Base-by-base conservation (phyloP, 441 rosid genomes). In the Hypseocharis bilobata region DNA sequence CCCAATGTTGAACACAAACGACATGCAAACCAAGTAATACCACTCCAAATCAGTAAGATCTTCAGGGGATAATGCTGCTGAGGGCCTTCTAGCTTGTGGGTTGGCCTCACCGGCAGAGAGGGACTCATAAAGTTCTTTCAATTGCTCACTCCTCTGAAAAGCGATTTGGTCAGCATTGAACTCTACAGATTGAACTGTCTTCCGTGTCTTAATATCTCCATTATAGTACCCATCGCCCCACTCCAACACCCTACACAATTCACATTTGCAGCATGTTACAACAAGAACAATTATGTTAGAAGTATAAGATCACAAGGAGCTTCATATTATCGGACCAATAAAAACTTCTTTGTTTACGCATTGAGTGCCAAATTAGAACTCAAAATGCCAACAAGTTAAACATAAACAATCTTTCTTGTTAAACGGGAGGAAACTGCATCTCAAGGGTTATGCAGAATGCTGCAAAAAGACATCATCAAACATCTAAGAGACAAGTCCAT, bases 21-120 rank as follows among this genome's bases (percentile, higher is more conserved):
- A 89, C 98, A 92, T 89, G 81, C 96, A 92, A 64, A 92, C 96
- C 82, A 92, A 80, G 79, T 86, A 92, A 66, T 89, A 92, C 98
- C 98, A 92, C 81, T 92, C 97, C 3, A 96, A 80, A 76, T 89
- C 96, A 25, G 96, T 80, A 63, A 93, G 97, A 76, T 93, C 97
- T 68, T 89, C 99, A 8, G 96, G 99, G 3, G 97, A 93, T 26
- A 93, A 85, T 60, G 96, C 84, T 14, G 87, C 85, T 45, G 96
- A 85, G 36, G 87, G 89, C 71, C 91, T 82, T 74, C 84, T 82
- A 55, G 84, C 83, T 66, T 84, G 91, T 20, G 88, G 75, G 42
- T 72, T 79, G 25, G 81, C 82, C 70, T 86, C 96, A 19, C 86
- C 87, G 5, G 81, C 68, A 0, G 89, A 86, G 23, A 93, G 90